Evolutionary conservation across 2,329 filamentous ascomycete genomes (phyloP).

Genomic region (Calonectria ilicicola): DNA sequence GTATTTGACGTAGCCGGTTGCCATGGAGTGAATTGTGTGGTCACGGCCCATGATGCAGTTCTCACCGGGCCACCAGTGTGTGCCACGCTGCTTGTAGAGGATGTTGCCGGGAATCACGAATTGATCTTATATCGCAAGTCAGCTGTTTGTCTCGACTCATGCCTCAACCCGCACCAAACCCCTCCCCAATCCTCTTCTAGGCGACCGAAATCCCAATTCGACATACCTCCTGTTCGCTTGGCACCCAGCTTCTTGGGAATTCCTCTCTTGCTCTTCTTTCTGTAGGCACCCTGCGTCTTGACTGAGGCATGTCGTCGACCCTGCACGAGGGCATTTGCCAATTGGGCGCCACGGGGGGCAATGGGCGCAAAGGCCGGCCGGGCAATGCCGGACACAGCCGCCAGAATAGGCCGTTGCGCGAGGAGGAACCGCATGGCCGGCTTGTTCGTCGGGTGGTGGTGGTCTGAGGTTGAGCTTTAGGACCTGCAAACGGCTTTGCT

Average conservation of each 20-base stretch:
- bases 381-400: constrained; percentile 50
- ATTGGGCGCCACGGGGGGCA: constrained; percentile 41
- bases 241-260: constrained; percentile 88
- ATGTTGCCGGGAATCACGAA: constrained; percentile 97
- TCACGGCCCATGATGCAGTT: constrained; percentile 96
- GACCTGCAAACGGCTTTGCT: constrained; percentile 26
- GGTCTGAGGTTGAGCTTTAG: constrained; percentile 45
- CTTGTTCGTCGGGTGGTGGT: constrained; percentile 47
- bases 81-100: constrained; percentile 96
- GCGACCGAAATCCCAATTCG: background rate
- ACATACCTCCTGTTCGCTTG: constrained; percentile 88
- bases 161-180: background rate
- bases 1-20: constrained; percentile 94
- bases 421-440: constrained; percentile 59
- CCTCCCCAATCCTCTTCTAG: background rate
- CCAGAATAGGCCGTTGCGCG: constrained; percentile 60
- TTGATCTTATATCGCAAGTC: constrained; percentile 70
- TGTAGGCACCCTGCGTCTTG: constrained; percentile 77
- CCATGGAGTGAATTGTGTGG: constrained; percentile 91
- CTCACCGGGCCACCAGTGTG: constrained; percentile 93
- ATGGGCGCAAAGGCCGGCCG: constrained; percentile 38
- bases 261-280: constrained; percentile 69
- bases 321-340: constrained; percentile 57
- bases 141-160: constrained; percentile 17
- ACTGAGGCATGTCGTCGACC: constrained; percentile 68